These are phyloP conservation scores for Candida corydali DNA, from an alignment of 805 yeast genomes.

Conservation along the genomic window DNA sequence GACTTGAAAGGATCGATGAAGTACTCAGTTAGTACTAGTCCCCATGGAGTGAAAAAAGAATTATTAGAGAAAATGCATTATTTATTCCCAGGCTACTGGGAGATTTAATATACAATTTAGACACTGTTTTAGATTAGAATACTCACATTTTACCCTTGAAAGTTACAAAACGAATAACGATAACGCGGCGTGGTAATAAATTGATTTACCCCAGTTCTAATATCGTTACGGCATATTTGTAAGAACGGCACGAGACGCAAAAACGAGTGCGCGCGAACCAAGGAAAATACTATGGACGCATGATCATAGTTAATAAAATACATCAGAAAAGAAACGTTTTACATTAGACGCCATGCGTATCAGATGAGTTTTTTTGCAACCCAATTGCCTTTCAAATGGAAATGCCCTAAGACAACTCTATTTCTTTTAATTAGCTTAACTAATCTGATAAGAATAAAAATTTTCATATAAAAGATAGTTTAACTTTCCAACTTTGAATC, in stretches of 20 bases:
- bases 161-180: no score
- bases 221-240: background rate
- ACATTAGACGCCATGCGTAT: background rate
- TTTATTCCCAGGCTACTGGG: conserved; percentile 92
- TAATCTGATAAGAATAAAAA: background rate
- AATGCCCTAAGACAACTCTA: background rate
- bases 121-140: no score
- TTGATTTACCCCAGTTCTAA: background rate
- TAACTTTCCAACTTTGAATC: no score
- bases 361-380: background rate
- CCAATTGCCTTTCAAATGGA: background rate
- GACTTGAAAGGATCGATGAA: conserved; percentile 75
- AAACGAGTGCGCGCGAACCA: no score
- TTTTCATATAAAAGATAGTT: no score
- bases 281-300: no score
- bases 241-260: background rate
- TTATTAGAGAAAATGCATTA: conserved; percentile 77
- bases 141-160: no score
- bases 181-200: no score
- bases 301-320: no score
- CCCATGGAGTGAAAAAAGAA: conserved; percentile 67
- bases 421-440: background rate
- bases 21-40: conserved; percentile 73
- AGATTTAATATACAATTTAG: conserved; percentile 14
- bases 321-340: no score